A percentile compares a stretch with the other conserved stretches of the same genome.
phyloP scores from a whole-genome alignment of 2,329 filamentous ascomycete species.

The Lasiodiplodia theobromae region DNA sequence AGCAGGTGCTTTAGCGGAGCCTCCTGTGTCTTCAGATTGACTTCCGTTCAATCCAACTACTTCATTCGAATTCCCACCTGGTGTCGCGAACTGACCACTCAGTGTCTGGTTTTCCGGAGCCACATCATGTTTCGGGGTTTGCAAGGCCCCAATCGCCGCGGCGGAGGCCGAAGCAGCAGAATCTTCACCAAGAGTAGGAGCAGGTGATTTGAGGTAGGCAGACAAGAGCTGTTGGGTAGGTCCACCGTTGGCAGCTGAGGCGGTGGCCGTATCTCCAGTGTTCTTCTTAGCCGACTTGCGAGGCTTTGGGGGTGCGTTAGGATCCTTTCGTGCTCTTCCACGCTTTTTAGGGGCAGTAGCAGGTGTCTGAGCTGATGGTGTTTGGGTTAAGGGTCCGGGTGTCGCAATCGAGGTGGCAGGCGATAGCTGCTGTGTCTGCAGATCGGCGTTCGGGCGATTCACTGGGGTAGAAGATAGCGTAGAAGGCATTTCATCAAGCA shows the following conservation, averaged over 20 bases:
- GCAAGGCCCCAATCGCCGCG: background rate
- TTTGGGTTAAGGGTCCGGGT: background rate
- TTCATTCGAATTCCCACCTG: background rate
- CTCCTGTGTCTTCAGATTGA: background rate
- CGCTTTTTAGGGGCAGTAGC: constrained; percentile 27
- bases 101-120: background rate
- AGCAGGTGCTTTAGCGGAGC: background rate
- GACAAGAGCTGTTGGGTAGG: background rate
- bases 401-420: background rate
- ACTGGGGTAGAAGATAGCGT: background rate
- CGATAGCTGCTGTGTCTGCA: no score
- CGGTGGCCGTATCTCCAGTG: constrained; percentile 1
- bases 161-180: background rate
- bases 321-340: constrained; percentile 30
- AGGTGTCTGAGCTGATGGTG: background rate
- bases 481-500: constrained; percentile 18
- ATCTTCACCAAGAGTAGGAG: background rate
- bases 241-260: background rate
- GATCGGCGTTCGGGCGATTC: background rate
- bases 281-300: constrained; percentile 19
- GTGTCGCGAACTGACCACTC: background rate
- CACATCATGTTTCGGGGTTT: background rate
- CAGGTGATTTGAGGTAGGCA: background rate
- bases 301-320: constrained; percentile 17
- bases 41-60: no score